Percentiles rank a stretch among this genome's conserved stretches.
Conservation (phyloP, 495 filamentous ascomycete species). For the Acidiella bohemica region DNA sequence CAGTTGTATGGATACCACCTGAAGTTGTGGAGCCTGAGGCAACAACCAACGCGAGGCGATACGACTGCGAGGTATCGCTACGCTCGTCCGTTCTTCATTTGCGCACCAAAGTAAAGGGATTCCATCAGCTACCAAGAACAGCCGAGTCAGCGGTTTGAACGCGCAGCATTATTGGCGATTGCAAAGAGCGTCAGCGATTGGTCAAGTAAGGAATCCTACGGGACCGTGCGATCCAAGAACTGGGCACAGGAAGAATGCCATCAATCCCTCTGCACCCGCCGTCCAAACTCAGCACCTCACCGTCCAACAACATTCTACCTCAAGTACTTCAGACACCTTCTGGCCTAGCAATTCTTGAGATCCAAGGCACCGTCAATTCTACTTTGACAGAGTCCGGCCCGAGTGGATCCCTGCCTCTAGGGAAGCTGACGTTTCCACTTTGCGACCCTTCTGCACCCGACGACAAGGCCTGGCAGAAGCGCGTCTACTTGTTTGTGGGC, state of each 20-base stretch:
- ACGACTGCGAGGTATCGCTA: background rate
- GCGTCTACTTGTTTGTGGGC: slow-evolving; percentile 75
- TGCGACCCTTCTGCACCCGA: slow-evolving; percentile 37
- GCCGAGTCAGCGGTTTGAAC: too few relatives aligned
- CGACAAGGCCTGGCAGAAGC: slow-evolving; percentile 67
- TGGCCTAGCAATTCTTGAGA: slow-evolving; percentile 69
- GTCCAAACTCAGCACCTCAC: background rate
- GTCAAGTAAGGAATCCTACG: background rate
- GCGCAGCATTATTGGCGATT: too few relatives aligned
- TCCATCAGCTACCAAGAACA: too few relatives aligned
- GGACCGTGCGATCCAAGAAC: background rate
- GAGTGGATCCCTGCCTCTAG: slow-evolving; percentile 34
- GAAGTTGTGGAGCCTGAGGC: too few relatives aligned
- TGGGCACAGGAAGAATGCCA: slow-evolving; percentile 35
- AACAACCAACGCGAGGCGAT: too few relatives aligned
- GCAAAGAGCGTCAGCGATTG: too few relatives aligned
- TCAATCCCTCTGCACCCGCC: slow-evolving; percentile 41
- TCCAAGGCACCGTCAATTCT: slow-evolving; percentile 76
- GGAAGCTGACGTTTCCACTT: slow-evolving; percentile 67
- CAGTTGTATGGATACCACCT: too few relatives aligned
- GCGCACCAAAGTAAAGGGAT: too few relatives aligned
- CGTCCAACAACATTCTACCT: slow-evolving; percentile 54
- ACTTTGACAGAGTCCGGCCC: slow-evolving; percentile 26
- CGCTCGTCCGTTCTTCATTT: too few relatives aligned
- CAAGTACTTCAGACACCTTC: slow-evolving; percentile 70